Evolutionary conservation across 164 flowering plant genomes (phyloP).

Genomic region (Berberis vulgaris): DNA sequence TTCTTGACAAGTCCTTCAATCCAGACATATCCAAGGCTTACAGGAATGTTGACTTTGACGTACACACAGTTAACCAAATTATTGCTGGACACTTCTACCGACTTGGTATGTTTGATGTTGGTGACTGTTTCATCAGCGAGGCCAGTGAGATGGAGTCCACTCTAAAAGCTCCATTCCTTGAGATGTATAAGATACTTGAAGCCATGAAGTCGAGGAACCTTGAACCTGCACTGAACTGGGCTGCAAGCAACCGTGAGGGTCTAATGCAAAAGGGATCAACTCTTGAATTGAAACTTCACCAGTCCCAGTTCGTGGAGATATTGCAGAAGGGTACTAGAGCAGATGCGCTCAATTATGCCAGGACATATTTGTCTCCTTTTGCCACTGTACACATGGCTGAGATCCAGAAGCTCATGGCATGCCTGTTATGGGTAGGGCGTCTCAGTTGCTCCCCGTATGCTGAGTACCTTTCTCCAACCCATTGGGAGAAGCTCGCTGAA

Average conservation of each 20-base stretch:
- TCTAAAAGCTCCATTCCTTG: conserved; percentile 41
- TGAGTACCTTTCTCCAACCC: conserved; percentile 34
- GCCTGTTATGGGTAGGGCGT: too few species aligned
- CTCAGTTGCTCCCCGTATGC: too few species aligned
- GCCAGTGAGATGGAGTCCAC: conserved; percentile 30
- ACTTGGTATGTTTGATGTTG: conserved; percentile 66
- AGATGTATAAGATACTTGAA: conserved; percentile 25
- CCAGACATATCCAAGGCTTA: conserved; percentile 81
- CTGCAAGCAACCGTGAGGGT: neutral
- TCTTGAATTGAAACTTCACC: conserved; percentile 64
- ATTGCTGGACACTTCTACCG: conserved; percentile 72
- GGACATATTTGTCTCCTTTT: conserved; percentile 43
- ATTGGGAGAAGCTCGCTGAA: conserved; percentile 53
- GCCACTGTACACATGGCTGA: conserved; percentile 41
- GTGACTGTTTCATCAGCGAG: conserved; percentile 66
- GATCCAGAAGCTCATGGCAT: conserved; percentile 48
- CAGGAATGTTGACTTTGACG: conserved; percentile 65
- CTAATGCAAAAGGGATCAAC: conserved; percentile 29
- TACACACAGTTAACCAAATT: conserved; percentile 48
- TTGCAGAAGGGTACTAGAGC: conserved; percentile 40
- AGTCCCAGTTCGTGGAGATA: conserved; percentile 60
- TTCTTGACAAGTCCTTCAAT: conserved; percentile 63
- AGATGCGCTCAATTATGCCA: conserved; percentile 62
- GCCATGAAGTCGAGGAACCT: too few species aligned
- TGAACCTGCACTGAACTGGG: conserved; percentile 74